Conservation (phyloP, 2,329 filamentous ascomycete genomes). For the Diaporthe aspalathi region DNA sequence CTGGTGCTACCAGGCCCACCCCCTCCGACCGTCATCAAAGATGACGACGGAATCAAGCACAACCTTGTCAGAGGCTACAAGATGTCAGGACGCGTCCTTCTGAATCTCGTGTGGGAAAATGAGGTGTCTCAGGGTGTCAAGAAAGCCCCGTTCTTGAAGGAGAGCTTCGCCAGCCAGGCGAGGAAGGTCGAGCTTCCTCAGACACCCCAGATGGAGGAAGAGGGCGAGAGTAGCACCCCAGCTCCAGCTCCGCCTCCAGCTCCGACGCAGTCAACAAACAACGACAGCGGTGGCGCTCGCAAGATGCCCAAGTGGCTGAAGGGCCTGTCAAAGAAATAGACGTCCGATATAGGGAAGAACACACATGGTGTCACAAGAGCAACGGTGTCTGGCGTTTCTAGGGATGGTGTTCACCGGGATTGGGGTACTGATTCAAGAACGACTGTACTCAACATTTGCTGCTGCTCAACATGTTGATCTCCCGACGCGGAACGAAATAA, state of each 20-base stretch:
- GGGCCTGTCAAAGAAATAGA: slow-evolving; percentile 76
- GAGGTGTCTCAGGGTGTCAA: slow-evolving; percentile 67
- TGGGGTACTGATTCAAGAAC: not conserved
- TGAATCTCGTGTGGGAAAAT: slow-evolving; percentile 82
- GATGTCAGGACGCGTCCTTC: slow-evolving; percentile 75
- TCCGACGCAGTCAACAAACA: slow-evolving; percentile 45
- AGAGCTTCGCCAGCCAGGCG: slow-evolving; percentile 69
- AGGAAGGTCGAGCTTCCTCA: slow-evolving; percentile 75
- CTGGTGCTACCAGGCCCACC: slow-evolving; percentile 69
- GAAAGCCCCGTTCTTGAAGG: slow-evolving; percentile 68
- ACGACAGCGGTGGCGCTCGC: slow-evolving; percentile 48
- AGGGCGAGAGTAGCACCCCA: slow-evolving; percentile 48
- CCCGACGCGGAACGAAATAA: not conserved
- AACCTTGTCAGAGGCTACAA: slow-evolving; percentile 79
- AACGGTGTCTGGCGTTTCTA: slow-evolving; percentile 14
- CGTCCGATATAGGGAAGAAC: not conserved
- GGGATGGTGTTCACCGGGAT: not conserved
- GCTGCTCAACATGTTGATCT: not conserved
- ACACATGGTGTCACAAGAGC: not conserved
- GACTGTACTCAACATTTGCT: not conserved
- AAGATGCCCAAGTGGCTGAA: slow-evolving; percentile 80
- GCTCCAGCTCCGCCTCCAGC: slow-evolving; percentile 25
- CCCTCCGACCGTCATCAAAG: slow-evolving; percentile 53
- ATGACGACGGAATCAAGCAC: slow-evolving; percentile 59
- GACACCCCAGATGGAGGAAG: slow-evolving; percentile 53